Conservation (phyloP, 345 rosid genomes). For the Pseudoturritis turrita region DNA sequence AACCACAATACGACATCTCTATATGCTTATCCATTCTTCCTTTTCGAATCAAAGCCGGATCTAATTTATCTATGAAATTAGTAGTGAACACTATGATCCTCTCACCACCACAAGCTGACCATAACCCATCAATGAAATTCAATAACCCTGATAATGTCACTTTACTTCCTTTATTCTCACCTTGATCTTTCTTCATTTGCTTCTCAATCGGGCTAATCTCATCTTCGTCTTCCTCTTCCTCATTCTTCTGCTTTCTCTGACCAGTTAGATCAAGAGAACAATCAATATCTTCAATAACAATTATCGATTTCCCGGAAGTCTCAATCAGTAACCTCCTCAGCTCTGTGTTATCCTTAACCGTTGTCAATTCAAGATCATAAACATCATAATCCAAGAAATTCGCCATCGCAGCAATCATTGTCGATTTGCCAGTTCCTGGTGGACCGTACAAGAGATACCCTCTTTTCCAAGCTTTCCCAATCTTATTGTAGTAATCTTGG, state of each 20-base stretch:
- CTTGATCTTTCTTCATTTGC: not conserved
- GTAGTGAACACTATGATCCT: slow-evolving; percentile 46
- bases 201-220: not conserved
- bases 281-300: slow-evolving; percentile 70
- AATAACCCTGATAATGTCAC: slow-evolving; percentile 47
- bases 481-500: slow-evolving; percentile 51
- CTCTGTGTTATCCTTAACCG: slow-evolving; percentile 51
- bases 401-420: slow-evolving; percentile 63
- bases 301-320: slow-evolving; percentile 42
- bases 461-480: slow-evolving; percentile 72
- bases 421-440: slow-evolving; percentile 71
- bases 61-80: slow-evolving; percentile 39
- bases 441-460: slow-evolving; percentile 71
- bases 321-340: slow-evolving; percentile 47
- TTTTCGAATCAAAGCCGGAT: slow-evolving; percentile 38
- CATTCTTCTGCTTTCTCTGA: slow-evolving; percentile 25
- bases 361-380: slow-evolving; percentile 60
- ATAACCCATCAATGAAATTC: slow-evolving; percentile 42
- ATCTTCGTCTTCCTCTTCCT: slow-evolving; percentile 7
- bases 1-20: slow-evolving; percentile 37
- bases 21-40: slow-evolving; percentile 49
- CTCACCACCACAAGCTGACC: slow-evolving; percentile 49
- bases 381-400: slow-evolving; percentile 56
- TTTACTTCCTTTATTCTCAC: slow-evolving; percentile 24
- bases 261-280: too few relatives aligned